Conservation (phyloP, 2,329 filamentous ascomycete genomes). For the Colletotrichum viniferum region DNA sequence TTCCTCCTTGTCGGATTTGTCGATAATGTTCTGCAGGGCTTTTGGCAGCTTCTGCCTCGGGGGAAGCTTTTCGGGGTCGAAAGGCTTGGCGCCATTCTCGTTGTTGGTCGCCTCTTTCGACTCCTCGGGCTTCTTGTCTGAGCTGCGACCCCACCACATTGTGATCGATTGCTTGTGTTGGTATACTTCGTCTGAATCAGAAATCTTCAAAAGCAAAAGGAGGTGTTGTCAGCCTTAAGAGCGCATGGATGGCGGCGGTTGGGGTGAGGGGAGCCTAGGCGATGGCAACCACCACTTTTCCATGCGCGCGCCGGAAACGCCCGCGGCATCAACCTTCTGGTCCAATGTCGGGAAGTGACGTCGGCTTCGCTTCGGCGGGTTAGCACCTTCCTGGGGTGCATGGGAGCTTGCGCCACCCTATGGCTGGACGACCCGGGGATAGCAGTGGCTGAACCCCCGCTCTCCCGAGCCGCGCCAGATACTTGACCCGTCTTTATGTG, state of each 20-base stretch:
- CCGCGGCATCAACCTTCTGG: slow-evolving; percentile 11
- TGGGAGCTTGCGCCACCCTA: slow-evolving; percentile 4
- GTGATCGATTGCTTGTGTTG: neutral
- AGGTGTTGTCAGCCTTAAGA: slow-evolving; percentile 2
- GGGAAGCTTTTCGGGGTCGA: slow-evolving; percentile 53
- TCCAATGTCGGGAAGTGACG: slow-evolving; percentile 9
- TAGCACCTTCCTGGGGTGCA: neutral
- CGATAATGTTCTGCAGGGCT: slow-evolving; percentile 61
- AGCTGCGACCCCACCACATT: slow-evolving; percentile 42
- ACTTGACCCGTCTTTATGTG: neutral
- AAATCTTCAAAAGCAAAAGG: neutral
- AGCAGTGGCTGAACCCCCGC: slow-evolving; percentile 5
- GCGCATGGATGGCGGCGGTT: neutral
- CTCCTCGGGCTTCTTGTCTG: slow-evolving; percentile 35
- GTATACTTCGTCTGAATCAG: slow-evolving; percentile 15
- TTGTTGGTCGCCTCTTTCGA: slow-evolving; percentile 24
- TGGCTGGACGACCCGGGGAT: neutral
- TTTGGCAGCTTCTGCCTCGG: slow-evolving; percentile 55
- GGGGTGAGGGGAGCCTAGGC: neutral
- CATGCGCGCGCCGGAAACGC: slow-evolving; percentile 14
- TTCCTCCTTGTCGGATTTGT: slow-evolving; percentile 66
- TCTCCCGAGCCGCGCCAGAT: neutral
- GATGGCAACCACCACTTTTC: neutral
- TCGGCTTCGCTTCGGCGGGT: slow-evolving; percentile 1
- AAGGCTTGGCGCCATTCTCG: slow-evolving; percentile 29